Evolutionary conservation across 768 basidiomycete genomes (phyloP).

Genomic region (Russula griseocarnosa): DNA sequence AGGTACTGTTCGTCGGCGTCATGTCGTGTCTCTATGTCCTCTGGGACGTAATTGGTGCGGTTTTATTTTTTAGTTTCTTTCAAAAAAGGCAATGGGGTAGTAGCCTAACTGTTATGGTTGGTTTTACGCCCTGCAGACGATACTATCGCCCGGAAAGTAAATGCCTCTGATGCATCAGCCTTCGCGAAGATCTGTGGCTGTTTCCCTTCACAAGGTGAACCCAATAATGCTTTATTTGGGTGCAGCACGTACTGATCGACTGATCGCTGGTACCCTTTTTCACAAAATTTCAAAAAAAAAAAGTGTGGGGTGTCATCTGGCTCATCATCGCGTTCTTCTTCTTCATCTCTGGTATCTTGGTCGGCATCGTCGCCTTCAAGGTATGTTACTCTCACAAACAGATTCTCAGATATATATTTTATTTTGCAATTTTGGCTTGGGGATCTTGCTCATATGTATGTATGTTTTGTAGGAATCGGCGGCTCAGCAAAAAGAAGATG

Average conservation of each 20-base stretch:
- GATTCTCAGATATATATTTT: background rate
- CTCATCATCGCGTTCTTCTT: constrained; percentile 68
- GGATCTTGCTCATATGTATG: background rate
- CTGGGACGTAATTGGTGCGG: constrained; percentile 82
- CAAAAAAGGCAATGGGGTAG: background rate
- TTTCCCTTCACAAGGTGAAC: constrained; percentile 70
- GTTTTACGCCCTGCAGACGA: constrained; percentile 53
- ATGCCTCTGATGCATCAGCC: constrained; percentile 80
- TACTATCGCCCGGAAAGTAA: constrained; percentile 78
- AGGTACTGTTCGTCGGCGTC: constrained; percentile 79
- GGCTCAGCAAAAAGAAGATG: constrained; percentile 49
- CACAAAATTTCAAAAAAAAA: constrained; percentile 36
- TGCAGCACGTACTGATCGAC: too few relatives aligned
- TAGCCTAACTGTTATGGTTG: background rate
- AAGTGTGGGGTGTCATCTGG: constrained; percentile 91
- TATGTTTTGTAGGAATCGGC: constrained; percentile 48
- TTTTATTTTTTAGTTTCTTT: constrained; percentile 10
- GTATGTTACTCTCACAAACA: constrained; percentile 36
- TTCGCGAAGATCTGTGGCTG: constrained; percentile 85
- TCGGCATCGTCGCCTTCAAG: constrained; percentile 81
- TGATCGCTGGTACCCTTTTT: background rate
- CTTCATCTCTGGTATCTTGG: constrained; percentile 70
- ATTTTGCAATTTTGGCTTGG: background rate
- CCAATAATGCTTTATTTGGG: background rate
- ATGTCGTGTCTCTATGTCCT: constrained; percentile 87